Evolutionary conservation across 345 rosid genomes (phyloP).

Genomic region (Salix koriyanagi): DNA sequence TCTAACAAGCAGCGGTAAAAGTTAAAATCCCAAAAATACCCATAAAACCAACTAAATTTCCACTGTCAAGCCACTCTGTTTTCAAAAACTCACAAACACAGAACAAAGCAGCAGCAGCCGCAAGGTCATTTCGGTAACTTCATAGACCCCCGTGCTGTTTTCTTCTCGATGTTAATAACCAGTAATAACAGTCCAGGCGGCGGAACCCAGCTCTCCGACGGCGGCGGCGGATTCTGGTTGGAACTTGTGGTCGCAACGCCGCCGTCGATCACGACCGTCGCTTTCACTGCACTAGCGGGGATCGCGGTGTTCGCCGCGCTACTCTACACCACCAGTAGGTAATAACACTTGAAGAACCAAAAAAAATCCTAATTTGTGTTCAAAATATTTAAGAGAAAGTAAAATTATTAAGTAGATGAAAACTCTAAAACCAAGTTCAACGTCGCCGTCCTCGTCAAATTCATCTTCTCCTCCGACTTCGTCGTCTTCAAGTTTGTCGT

Average conservation of each 20-base stretch:
- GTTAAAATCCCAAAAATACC: not conserved
- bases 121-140: conserved; percentile 11
- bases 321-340: conserved; percentile 44
- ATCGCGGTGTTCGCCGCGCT: conserved; percentile 36
- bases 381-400: not conserved
- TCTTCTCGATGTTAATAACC: conserved; percentile 24
- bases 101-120: not conserved
- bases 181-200: conserved; percentile 1
- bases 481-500: conserved; percentile 44
- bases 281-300: conserved; percentile 47
- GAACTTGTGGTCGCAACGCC: conserved; percentile 13
- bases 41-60: not conserved
- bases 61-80: not conserved
- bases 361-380: not conserved
- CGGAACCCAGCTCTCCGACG: conserved; percentile 38
- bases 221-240: conserved; percentile 41
- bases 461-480: conserved; percentile 58
- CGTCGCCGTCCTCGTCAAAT: conserved; percentile 57
- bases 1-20: not conserved
- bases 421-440: conserved; percentile 77
- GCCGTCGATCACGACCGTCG: conserved; percentile 22
- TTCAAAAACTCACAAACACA: not conserved
- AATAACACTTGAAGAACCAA: not conserved
- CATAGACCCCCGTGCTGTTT: not conserved
- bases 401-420: conserved; percentile 47